Evolutionary conservation across 1,284 basidiomycete genomes (phyloP), one percentile per base, ranked within the genome.

Genomic region (Anthracocystis panici-leucophaei): DNA sequence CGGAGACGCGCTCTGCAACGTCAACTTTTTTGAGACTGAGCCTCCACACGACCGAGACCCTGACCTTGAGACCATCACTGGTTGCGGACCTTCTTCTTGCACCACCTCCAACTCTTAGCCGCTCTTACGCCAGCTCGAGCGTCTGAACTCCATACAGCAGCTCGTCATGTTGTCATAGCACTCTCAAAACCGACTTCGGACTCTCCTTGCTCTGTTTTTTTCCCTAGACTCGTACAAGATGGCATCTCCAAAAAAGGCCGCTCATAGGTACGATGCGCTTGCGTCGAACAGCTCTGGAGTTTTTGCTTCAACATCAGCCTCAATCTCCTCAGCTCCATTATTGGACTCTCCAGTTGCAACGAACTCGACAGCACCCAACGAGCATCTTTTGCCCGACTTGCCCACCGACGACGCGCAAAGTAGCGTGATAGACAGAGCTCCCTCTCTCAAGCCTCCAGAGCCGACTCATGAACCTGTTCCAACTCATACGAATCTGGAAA

Each of bases 171-270:
- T 29, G 40, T 48, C 20, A 35, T 58, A 65, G 68, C 45, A 18
- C 10, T 44, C 12, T 6, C 16, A 8, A 7, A 16, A 33, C n/a
- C 27, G 7, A 18, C 16, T 31, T 11, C 21, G 23, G 31, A n/a
- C 33, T 2, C 38, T 9, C 41, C 9, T 44, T 65, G 63, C 68
- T 62, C 21, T 25, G 46, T 58, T n/a, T 63, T 20, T 8, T 9
- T 14, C 16, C 4, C n/a, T 23, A 21, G 18, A 23, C 23, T 23
- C 8, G 27, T 5, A 18, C 62, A 41, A 12, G 18, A 71, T 72
- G 74, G 41, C 74, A 5, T 72, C 65, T 27, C 74, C 74, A 5
- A 76, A 65, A 50, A 72, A 76, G 58, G 69, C 63, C 20, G 61
- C 69, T 5, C 62, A 60, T 21, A 42, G 61, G 25, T 72, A 72